phyloP scores from a whole-genome alignment of 257 asterid species.

The Gardenia jasminoides region DNA sequence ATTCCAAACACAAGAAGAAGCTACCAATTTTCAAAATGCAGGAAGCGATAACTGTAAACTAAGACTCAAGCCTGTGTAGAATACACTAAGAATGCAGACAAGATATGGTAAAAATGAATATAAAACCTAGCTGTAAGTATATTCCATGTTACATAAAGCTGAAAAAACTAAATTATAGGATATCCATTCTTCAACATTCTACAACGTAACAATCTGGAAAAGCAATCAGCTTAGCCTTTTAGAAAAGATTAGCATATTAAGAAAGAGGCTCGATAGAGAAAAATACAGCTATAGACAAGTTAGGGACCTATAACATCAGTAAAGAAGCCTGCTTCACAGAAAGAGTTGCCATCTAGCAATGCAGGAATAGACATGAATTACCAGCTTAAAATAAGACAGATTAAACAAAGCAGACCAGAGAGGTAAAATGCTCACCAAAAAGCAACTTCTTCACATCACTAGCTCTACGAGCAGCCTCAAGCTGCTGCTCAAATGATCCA shows the following conservation, averaged over 20 bases:
- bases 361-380: not conserved
- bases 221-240: not conserved
- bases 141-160: too few species aligned
- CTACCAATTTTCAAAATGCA: not conserved
- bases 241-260: not conserved
- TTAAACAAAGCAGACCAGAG: not conserved
- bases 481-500: constrained; percentile 90
- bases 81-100: not conserved
- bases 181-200: not conserved
- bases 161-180: not conserved
- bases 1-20: not conserved
- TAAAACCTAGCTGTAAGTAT: not conserved
- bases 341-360: not conserved
- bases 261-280: not conserved
- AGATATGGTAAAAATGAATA: not conserved
- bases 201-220: not conserved
- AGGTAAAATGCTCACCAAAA: constrained; percentile 56
- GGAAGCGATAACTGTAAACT: not conserved
- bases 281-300: not conserved
- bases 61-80: not conserved
- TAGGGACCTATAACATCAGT: not conserved
- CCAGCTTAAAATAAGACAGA: too few species aligned
- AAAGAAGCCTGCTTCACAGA: not conserved
- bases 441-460: constrained; percentile 83
- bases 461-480: constrained; percentile 97